Evolutionary conservation across 805 yeast species (phyloP).

Genomic region (Teunomyces cretensis): DNA sequence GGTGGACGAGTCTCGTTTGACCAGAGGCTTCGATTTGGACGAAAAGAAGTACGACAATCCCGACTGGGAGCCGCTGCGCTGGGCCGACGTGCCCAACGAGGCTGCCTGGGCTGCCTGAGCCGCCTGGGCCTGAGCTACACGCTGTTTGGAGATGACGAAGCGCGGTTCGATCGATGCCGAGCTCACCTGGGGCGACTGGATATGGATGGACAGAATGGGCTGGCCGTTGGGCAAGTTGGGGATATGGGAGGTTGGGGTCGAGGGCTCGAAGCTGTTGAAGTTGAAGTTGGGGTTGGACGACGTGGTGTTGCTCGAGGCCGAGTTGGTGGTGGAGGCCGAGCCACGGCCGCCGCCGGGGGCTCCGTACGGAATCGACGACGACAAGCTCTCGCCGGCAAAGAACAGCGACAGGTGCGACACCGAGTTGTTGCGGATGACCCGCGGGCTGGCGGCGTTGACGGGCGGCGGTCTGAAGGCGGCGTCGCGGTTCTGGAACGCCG

Average conservation of each 20-base stretch:
- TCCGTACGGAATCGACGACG: slow-evolving; percentile 65
- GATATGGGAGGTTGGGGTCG: slow-evolving; percentile 29
- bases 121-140: slow-evolving; percentile 57
- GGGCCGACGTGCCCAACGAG: slow-evolving; percentile 28
- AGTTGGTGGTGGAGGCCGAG: slow-evolving; percentile 33
- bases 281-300: slow-evolving; percentile 4
- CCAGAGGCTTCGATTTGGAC: slow-evolving; percentile 31
- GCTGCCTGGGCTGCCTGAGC: slow-evolving; percentile 45
- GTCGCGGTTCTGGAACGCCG: slow-evolving; percentile 16
- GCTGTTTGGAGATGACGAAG: slow-evolving; percentile 78
- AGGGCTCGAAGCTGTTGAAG: slow-evolving; percentile 1
- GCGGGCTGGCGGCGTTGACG: slow-evolving; percentile 30
- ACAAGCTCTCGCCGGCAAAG: slow-evolving; percentile 41
- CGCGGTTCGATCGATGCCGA: slow-evolving; percentile 75
- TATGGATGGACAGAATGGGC: slow-evolving; percentile 58
- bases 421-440: slow-evolving; percentile 42
- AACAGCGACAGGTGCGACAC: slow-evolving; percentile 40
- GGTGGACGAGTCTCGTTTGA: slow-evolving; percentile 37
- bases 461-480: slow-evolving; percentile 19
- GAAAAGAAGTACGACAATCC: slow-evolving; percentile 51
- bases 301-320: slow-evolving; percentile 7
- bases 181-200: slow-evolving; percentile 66
- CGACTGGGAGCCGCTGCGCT: slow-evolving; percentile 44
- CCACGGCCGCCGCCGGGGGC: slow-evolving; percentile 62
- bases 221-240: slow-evolving; percentile 59